phyloP scores from a whole-genome alignment of 148 eudicot genomes.

The Beta vulgaris region DNA sequence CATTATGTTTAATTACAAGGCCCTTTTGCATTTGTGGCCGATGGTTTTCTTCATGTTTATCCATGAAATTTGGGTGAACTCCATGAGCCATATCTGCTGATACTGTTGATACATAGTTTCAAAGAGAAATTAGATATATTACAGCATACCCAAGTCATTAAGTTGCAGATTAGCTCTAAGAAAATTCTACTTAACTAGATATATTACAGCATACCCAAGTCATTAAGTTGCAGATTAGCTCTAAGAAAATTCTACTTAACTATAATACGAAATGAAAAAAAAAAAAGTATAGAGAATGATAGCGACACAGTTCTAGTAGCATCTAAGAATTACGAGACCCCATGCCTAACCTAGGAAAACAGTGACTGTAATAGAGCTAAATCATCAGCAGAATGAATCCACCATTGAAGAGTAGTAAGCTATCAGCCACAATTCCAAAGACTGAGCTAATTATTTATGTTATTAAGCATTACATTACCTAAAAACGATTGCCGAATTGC shows the following conservation, averaged over 20 bases:
- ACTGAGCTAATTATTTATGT: background rate
- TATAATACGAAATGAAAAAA: background rate
- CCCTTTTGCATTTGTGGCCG: slow-evolving; percentile 90
- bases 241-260: background rate
- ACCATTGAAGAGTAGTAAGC: background rate
- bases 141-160: background rate
- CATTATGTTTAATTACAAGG: slow-evolving; percentile 93
- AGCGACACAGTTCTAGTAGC: background rate
- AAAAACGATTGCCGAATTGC: slow-evolving; percentile 85
- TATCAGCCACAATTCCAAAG: background rate
- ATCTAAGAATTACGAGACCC: background rate
- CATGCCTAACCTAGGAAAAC: background rate
- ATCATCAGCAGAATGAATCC: background rate
- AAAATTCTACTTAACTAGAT: background rate
- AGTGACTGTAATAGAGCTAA: background rate
- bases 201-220: background rate
- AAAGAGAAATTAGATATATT: background rate
- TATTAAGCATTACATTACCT: slow-evolving; percentile 42
- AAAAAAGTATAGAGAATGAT: background rate
- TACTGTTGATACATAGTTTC: slow-evolving; percentile 35
- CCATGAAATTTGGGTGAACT: slow-evolving; percentile 88
- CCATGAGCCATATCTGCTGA: slow-evolving; percentile 99
- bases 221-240: background rate
- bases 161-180: background rate
- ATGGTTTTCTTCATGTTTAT: slow-evolving; percentile 94